phyloP scores from a whole-genome alignment of 768 basidiomycete species.

The Amanita thiersii region DNA sequence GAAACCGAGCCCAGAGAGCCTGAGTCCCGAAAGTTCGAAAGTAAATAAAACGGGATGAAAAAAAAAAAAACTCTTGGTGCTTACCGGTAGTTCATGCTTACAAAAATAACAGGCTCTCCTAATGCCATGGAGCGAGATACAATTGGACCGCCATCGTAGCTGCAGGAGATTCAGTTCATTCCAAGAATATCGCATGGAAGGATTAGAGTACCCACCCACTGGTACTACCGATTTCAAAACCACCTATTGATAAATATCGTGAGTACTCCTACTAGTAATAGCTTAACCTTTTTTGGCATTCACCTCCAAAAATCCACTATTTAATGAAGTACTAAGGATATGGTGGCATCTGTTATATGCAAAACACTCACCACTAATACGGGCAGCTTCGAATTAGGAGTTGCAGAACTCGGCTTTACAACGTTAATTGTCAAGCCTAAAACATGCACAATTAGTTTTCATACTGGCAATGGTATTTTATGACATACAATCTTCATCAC shows the following conservation, averaged over 20 bases:
- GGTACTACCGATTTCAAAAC: conserved; percentile 35
- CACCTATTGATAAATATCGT: conserved; percentile 18
- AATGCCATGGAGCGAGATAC: conserved; percentile 31
- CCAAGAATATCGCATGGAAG: too few relatives aligned
- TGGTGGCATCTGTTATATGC: background rate
- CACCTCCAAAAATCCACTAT: conserved; percentile 47
- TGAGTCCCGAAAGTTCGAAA: conserved; percentile 32
- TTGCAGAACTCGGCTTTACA: conserved; percentile 32
- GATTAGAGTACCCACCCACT: too few relatives aligned
- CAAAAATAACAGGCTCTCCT: conserved; percentile 32
- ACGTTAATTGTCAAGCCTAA: conserved; percentile 48
- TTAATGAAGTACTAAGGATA: background rate
- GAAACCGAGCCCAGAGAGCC: conserved; percentile 46
- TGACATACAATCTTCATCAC: conserved; percentile 38
- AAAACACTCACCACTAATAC: conserved; percentile 43
- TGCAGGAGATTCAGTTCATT: too few relatives aligned
- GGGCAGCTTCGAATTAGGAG: conserved; percentile 35
- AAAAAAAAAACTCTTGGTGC: too few relatives aligned
- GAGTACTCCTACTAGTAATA: background rate
- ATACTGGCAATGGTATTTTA: background rate
- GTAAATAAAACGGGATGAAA: conserved; percentile 20
- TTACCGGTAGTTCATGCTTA: conserved; percentile 37
- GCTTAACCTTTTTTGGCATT: conserved; percentile 7
- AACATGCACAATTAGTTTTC: background rate
- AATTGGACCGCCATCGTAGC: conserved; percentile 29